Base-by-base conservation (phyloP, 2,329 filamentous ascomycete species). In the Claviceps humidiphila region DNA sequence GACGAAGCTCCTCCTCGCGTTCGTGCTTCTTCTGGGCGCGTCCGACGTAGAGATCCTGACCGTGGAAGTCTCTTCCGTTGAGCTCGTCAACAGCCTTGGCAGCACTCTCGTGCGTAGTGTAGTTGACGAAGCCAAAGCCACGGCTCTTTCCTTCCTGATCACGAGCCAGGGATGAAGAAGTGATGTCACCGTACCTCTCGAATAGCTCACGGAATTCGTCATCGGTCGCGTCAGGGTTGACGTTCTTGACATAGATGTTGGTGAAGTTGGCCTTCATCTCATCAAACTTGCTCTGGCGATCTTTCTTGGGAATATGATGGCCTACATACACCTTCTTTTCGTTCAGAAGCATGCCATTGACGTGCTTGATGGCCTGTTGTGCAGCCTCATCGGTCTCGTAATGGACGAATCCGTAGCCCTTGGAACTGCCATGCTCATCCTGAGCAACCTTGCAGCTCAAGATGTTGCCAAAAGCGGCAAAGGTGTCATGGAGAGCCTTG, bases 261-360 rank as follows among this genome's bases (percentile, higher is more conserved):
- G 93, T 98, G 81, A 94, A 98, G 80, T 98, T 98, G 72, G 93
- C 93, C 85, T 98, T 98, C 91, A 98, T 98, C 80, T 98, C 93
- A 77, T 98, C 93, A 63, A 97, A 97, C 77, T 98, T 98, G 88
- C 89, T 95, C 81, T 97, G 93, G 64, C 93, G 91, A 68, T 98
- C 93, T 81, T 97, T 97, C 86, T 97, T 97, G 70, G 93, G 90
- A 65, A 98, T 97, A 75, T 98, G 93, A 74, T 96, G 91, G 59
- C 93, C 93, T 62, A 98, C 93, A 63, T 94, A 98, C 59, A 98
- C 93, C 82, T 98, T 98, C 85, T 98, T 98, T 82, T 98, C 93
- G 76, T 98, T 98, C 68, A 98, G 74, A 70, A 98, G 78, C 93
- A 98, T 98, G 70, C 93, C 93, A 71, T 98, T 98, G 67, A 98